Evolutionary conservation across 108 stramenopile genomes (phyloP).

Genomic region (Parietichytrium sp.): DNA sequence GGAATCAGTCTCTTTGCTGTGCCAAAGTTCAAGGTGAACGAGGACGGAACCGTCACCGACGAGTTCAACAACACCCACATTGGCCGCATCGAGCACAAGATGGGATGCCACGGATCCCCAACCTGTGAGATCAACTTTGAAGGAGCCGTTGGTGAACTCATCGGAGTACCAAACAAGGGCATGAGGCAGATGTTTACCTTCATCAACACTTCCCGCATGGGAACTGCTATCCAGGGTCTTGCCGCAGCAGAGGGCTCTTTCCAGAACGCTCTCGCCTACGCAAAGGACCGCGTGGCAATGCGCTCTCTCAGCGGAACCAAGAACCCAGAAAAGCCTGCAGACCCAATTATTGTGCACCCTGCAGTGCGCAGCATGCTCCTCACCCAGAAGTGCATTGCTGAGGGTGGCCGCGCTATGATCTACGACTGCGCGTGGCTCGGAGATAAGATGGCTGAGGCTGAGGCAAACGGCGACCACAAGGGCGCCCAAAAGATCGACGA

Average conservation of each 20-base stretch:
- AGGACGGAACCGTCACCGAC: slow-evolving; percentile 31
- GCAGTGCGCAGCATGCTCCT: slow-evolving; percentile 44
- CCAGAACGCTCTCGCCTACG: slow-evolving; percentile 42
- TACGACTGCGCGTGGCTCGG: slow-evolving; percentile 33
- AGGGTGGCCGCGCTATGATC: slow-evolving; percentile 43
- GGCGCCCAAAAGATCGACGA: slow-evolving; percentile 34
- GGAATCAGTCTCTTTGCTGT: slow-evolving; percentile 48
- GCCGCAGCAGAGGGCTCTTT: slow-evolving; percentile 37
- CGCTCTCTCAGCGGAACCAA: slow-evolving; percentile 36
- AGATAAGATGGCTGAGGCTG: slow-evolving; percentile 16
- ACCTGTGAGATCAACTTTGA: slow-evolving; percentile 36
- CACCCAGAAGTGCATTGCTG: slow-evolving; percentile 37
- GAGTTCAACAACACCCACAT: slow-evolving; percentile 29
- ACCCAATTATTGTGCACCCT: slow-evolving; percentile 47
- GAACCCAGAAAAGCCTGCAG: slow-evolving; percentile 37
- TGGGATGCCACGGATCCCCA: slow-evolving; percentile 40
- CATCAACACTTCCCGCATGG: slow-evolving; percentile 46
- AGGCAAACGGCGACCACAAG: slow-evolving; percentile 39
- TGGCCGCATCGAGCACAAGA: slow-evolving; percentile 49
- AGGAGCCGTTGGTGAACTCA: slow-evolving; percentile 36
- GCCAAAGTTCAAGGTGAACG: slow-evolving; percentile 42
- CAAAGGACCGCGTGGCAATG: slow-evolving; percentile 34
- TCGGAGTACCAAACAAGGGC: slow-evolving; percentile 45
- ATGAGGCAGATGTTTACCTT: slow-evolving; percentile 48
- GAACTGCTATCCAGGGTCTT: slow-evolving; percentile 43